Evolutionary conservation across 225 moss, liverwort and hornwort genomes (phyloP).

Genomic region (Asterella californica): DNA sequence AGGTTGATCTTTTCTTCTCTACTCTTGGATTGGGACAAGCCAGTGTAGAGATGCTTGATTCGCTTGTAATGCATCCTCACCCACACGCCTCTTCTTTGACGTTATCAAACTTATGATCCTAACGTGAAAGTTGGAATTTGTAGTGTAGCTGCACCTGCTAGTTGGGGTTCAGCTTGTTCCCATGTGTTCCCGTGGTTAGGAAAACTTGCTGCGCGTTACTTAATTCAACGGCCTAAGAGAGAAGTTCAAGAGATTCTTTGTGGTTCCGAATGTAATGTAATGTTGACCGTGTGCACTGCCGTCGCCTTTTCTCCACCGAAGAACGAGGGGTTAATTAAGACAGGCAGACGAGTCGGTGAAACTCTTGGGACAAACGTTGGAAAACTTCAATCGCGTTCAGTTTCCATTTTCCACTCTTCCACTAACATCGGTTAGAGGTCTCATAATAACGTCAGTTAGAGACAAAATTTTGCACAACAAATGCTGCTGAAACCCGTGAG

Average conservation of each 20-base stretch:
- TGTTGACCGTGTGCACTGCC: neutral
- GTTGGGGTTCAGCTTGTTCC: neutral
- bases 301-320: neutral
- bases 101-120: neutral
- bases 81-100: neutral
- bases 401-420: neutral
- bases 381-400: neutral
- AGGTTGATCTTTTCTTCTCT: slow-evolving; percentile 4
- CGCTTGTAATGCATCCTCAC: neutral
- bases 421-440: too few species aligned
- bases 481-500: neutral
- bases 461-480: neutral
- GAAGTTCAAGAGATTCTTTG: neutral
- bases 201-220: neutral
- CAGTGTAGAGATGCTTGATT: neutral
- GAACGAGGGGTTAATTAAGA: neutral
- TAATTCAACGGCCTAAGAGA: neutral
- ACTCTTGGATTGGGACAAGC: neutral
- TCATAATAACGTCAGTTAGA: too few species aligned
- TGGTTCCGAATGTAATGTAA: neutral
- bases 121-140: neutral
- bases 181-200: neutral
- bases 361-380: neutral
- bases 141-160: neutral
- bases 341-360: neutral